Conservation (phyloP, 257 asterid species). For the Penstemon eatonii region DNA sequence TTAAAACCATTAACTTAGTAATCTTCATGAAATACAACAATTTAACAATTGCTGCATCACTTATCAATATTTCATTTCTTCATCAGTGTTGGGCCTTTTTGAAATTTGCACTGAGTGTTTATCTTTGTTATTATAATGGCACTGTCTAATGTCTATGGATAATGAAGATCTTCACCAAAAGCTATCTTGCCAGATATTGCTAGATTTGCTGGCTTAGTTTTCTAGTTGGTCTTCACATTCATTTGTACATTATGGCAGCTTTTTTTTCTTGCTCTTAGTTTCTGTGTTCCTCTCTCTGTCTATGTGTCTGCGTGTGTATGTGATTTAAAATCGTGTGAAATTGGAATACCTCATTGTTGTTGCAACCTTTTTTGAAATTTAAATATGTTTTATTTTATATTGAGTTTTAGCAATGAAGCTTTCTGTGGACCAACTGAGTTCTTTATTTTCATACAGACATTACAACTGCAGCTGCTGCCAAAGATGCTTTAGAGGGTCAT, state of each 20-base stretch:
- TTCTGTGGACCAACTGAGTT: constrained; percentile 17
- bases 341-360: background rate
- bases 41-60: background rate
- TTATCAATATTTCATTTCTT: constrained; percentile 3
- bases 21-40: background rate
- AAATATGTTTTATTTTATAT: background rate
- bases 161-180: too few species aligned
- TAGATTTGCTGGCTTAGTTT: background rate
- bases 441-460: constrained; percentile 44
- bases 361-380: background rate
- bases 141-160: too few species aligned
- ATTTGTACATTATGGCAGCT: background rate
- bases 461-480: constrained; percentile 68
- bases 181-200: too few species aligned
- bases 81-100: background rate
- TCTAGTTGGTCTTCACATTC: background rate
- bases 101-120: background rate
- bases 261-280: background rate
- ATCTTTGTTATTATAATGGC: too few species aligned
- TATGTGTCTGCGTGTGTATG: background rate
- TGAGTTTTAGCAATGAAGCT: constrained; percentile 10
- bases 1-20: background rate
- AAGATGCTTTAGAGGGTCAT: constrained; percentile 82
- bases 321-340: background rate
- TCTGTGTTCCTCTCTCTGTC: background rate